Percentiles rank a stretch among this genome's conserved stretches.
Conservation (phyloP, 2,329 filamentous ascomycete genomes). For the Xylaria sp. region DNA sequence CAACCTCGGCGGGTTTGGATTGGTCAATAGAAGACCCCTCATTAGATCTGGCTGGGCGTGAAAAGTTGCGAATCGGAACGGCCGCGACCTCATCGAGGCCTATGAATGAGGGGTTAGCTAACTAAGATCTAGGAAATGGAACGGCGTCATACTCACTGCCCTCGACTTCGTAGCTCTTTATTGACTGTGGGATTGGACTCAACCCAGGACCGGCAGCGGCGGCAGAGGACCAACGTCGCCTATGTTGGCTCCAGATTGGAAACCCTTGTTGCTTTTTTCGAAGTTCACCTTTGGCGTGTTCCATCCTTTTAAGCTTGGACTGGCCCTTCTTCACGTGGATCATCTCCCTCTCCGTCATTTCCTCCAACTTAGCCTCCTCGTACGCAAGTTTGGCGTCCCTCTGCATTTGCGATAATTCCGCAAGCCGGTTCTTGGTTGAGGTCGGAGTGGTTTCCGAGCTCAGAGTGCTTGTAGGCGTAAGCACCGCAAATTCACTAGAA, state of each 20-base stretch:
- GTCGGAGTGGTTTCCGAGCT: slow-evolving; percentile 55
- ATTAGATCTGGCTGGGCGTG: slow-evolving; percentile 37
- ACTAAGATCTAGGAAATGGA: background rate
- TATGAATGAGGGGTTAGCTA: slow-evolving; percentile 27
- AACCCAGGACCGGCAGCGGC: slow-evolving; percentile 61
- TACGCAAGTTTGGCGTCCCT: slow-evolving; percentile 52
- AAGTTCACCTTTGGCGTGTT: slow-evolving; percentile 54
- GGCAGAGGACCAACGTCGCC: slow-evolving; percentile 63
- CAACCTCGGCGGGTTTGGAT: slow-evolving; percentile 14
- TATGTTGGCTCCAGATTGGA: slow-evolving; percentile 59
- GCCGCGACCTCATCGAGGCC: slow-evolving; percentile 35
- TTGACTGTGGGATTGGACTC: slow-evolving; percentile 61
- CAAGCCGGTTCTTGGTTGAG: slow-evolving; percentile 50
- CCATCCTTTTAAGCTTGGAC: slow-evolving; percentile 59
- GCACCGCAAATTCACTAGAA: slow-evolving; percentile 64
- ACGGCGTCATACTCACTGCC: slow-evolving; percentile 37
- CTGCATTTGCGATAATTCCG: slow-evolving; percentile 49
- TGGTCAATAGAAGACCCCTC: slow-evolving; percentile 9
- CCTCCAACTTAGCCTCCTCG: slow-evolving; percentile 50
- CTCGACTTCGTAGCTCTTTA: slow-evolving; percentile 42
- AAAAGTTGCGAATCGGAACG: slow-evolving; percentile 37
- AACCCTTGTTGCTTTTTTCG: slow-evolving; percentile 48
- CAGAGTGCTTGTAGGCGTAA: slow-evolving; percentile 59
- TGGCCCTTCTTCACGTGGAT: slow-evolving; percentile 52
- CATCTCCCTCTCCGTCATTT: slow-evolving; percentile 58